These are phyloP conservation scores for Phialophora macrospora DNA, from an alignment of 2,329 filamentous ascomycete species.

Conservation along the genomic window DNA sequence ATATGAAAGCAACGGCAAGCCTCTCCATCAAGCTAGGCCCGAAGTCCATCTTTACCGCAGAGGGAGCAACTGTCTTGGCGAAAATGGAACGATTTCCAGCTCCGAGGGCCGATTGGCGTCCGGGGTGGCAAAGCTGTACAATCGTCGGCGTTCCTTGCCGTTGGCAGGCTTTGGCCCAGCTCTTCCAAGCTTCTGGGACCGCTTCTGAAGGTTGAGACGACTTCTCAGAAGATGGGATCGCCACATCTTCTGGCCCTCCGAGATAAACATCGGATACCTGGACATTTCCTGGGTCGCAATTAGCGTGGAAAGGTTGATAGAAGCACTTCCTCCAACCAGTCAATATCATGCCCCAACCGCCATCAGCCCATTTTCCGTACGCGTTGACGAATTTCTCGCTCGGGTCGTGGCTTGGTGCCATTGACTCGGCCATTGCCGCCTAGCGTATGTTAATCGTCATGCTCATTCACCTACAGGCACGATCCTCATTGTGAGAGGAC, in stretches of 20 bases:
- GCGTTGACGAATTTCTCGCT: neutral
- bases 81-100: neutral
- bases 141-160: neutral
- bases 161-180: neutral
- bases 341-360: neutral
- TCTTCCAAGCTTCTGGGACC: neutral
- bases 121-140: neutral
- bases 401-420: neutral
- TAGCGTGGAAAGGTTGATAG: neutral
- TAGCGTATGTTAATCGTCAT: neutral
- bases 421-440: neutral
- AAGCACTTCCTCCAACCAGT: neutral
- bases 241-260: neutral
- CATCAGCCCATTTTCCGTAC: neutral
- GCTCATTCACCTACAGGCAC: neutral
- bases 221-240: neutral
- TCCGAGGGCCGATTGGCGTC: neutral
- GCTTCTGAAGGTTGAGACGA: neutral
- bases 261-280: neutral
- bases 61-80: neutral
- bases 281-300: neutral
- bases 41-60: neutral
- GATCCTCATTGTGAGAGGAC: neutral
- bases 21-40: neutral
- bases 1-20: neutral